A percentile compares a stretch with the other conserved stretches of the same genome.
Conservation (phyloP, 495 filamentous ascomycete species). For the Collariella sp. region DNA sequence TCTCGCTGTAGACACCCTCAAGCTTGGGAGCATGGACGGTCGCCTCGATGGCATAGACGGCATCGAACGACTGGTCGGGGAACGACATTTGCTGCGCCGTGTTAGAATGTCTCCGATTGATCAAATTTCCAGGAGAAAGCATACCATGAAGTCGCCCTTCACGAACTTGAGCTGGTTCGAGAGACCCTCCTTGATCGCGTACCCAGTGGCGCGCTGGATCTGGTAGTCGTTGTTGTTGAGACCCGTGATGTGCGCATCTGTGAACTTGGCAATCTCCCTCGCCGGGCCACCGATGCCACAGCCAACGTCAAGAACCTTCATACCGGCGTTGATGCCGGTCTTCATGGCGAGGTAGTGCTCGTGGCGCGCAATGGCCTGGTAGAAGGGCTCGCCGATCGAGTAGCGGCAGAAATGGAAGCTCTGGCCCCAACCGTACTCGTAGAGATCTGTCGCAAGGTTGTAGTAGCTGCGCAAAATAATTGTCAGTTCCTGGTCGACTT, state of each 20-base stretch:
- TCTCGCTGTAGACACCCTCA: constrained; percentile 90
- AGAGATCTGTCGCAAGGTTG: constrained; percentile 94
- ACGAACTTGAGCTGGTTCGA: constrained; percentile 75
- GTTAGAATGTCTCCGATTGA: constrained; percentile 8
- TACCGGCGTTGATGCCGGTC: constrained; percentile 76
- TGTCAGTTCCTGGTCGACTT: not conserved
- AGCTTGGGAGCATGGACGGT: constrained; percentile 92
- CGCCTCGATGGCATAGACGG: constrained; percentile 96
- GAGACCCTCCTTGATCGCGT: constrained; percentile 74
- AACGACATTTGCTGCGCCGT: constrained; percentile 83
- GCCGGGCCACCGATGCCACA: constrained; percentile 98
- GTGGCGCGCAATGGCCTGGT: constrained; percentile 90
- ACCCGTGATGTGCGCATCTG: constrained; percentile 79
- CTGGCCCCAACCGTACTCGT: constrained; percentile 94
- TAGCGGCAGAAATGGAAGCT: constrained; percentile 99
- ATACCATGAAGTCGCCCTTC: constrained; percentile 96
- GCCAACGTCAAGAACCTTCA: constrained; percentile 92
- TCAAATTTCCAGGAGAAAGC: constrained; percentile 4
- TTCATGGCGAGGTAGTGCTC: constrained; percentile 95
- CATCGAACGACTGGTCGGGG: constrained; percentile 83
- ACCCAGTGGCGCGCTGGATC: constrained; percentile 84
- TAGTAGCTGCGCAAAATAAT: constrained; percentile 64
- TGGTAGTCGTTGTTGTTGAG: constrained; percentile 99
- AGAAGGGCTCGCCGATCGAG: constrained; percentile 77
- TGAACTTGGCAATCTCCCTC: constrained; percentile 92